phyloP scores from a whole-genome alignment of 306 rosid species.

The Corylus heterophylla region DNA sequence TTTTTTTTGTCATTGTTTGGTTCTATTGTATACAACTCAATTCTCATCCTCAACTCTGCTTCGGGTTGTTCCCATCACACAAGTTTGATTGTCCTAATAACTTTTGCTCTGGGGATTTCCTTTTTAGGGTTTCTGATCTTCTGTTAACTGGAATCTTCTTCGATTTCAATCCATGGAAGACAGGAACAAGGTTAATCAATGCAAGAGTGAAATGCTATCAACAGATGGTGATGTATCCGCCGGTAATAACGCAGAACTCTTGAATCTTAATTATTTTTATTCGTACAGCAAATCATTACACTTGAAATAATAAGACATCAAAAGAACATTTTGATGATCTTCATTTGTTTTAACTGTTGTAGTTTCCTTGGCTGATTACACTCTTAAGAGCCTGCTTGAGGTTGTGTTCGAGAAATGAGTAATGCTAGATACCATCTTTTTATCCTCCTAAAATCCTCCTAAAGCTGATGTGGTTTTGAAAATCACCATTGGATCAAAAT shows the following conservation, averaged over 20 bases:
- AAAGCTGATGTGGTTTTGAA: no score
- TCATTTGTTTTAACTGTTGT: neutral
- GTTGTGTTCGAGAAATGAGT: no score
- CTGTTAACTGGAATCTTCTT: neutral
- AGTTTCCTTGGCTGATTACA: neutral
- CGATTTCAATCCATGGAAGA: slow-evolving; percentile 1
- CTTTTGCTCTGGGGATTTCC: neutral
- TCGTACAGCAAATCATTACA: neutral
- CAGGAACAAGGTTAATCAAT: neutral
- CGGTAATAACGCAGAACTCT: neutral
- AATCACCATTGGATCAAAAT: no score
- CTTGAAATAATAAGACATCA: neutral
- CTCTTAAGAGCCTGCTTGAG: no score
- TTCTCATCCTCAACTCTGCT: neutral
- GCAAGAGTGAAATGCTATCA: neutral
- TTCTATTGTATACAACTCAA: no score
- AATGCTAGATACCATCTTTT: no score
- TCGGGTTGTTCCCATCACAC: neutral
- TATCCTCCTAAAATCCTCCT: no score
- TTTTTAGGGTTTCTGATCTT: neutral
- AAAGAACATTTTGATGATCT: neutral
- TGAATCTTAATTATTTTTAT: neutral
- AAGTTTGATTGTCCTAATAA: neutral
- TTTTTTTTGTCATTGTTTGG: no score
- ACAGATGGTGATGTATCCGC: neutral